Evolutionary conservation across 176 grass and related monocot species (phyloP).

Genomic region (Eragrostis curvula): DNA sequence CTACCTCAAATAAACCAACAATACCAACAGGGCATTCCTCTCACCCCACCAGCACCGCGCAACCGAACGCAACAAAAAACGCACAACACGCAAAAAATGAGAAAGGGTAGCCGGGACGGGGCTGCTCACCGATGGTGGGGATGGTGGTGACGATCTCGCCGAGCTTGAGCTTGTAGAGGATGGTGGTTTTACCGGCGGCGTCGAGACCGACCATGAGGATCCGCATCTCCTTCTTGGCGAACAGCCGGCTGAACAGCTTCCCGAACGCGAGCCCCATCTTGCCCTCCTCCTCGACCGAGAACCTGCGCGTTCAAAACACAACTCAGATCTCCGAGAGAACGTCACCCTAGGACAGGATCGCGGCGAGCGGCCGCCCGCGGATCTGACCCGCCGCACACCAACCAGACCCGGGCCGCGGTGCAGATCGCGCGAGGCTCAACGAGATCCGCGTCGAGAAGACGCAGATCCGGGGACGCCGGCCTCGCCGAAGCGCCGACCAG

Average conservation of each 20-base stretch:
- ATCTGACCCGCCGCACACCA: background rate
- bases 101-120: background rate
- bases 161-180: constrained; percentile 85
- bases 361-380: background rate
- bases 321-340: background rate
- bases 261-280: constrained; percentile 76
- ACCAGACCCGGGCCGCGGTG: background rate
- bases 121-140: constrained; percentile 57
- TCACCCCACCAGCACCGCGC: no score
- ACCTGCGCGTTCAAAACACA: background rate
- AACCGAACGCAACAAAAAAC: background rate
- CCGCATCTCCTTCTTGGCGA: constrained; percentile 82
- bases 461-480: background rate
- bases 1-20: background rate
- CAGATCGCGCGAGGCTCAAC: background rate
- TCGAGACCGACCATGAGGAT: constrained; percentile 80
- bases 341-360: background rate
- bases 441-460: background rate
- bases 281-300: background rate
- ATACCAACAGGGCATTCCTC: background rate
- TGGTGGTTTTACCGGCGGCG: constrained; percentile 79
- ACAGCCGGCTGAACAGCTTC: constrained; percentile 76
- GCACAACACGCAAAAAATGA: background rate
- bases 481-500: background rate
- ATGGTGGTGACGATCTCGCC: constrained; percentile 87